These are phyloP conservation scores for Phylloboletellus chloephorus DNA, from an alignment of 1,284 basidiomycete genomes.

Conservation along the genomic window DNA sequence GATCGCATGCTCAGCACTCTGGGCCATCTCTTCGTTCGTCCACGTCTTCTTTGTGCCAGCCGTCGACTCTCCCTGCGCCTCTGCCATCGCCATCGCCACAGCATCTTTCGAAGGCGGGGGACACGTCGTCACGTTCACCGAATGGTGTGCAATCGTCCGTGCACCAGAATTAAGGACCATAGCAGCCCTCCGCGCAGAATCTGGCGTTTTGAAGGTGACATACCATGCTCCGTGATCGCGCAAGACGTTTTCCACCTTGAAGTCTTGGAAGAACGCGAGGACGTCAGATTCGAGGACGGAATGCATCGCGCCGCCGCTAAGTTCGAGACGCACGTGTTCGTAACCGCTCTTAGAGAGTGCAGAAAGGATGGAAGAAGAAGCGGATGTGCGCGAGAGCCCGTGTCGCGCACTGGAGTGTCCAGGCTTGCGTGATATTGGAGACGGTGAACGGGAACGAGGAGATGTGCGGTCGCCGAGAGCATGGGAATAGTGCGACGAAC, in stretches of 20 bases:
- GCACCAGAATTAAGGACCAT: slow-evolving; percentile 48
- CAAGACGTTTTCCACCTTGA: slow-evolving; percentile 64
- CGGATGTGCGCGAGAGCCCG: slow-evolving; percentile 36
- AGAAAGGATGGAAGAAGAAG: slow-evolving; percentile 48
- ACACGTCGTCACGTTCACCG: slow-evolving; percentile 53
- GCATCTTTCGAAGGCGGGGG: slow-evolving; percentile 43
- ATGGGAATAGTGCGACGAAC: slow-evolving; percentile 20
- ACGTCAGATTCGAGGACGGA: slow-evolving; percentile 63
- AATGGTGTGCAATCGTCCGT: slow-evolving; percentile 53
- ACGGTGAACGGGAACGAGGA: slow-evolving; percentile 42
- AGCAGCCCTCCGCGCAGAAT: slow-evolving; percentile 57
- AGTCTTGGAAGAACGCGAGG: slow-evolving; percentile 51
- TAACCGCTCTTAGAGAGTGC: slow-evolving; percentile 55
- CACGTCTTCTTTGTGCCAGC: slow-evolving; percentile 40
- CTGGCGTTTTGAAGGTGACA: slow-evolving; percentile 57
- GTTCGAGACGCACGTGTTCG: slow-evolving; percentile 59
- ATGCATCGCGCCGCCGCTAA: slow-evolving; percentile 43
- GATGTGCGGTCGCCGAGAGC: slow-evolving; percentile 16
- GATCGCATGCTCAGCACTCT: slow-evolving; percentile 57
- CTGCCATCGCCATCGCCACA: slow-evolving; percentile 31
- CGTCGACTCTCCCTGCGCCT: slow-evolving; percentile 44
- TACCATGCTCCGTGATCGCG: slow-evolving; percentile 65
- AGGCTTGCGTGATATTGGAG: slow-evolving; percentile 39
- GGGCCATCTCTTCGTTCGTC: slow-evolving; percentile 56
- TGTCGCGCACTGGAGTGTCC: slow-evolving; percentile 32